Percentiles rank a stretch among this genome's conserved stretches.
phyloP scores from a whole-genome alignment of 257 asterid species.

The Euphrasia confusa region DNA sequence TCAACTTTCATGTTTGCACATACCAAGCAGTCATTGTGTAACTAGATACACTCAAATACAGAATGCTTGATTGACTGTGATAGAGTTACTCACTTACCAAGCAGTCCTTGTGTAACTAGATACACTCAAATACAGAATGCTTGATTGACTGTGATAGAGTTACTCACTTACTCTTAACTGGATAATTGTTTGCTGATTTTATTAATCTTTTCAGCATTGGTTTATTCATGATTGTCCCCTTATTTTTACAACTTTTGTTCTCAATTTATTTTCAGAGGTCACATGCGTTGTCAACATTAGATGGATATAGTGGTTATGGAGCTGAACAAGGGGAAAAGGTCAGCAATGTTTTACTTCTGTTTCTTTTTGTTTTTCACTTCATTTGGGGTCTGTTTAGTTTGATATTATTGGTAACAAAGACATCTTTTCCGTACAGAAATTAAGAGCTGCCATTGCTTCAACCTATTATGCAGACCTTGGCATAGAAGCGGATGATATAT shows the following conservation, averaged over 20 bases:
- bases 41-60: conserved; percentile 14
- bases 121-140: conserved; percentile 3
- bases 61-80: neutral
- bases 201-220: neutral
- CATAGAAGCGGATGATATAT: conserved; percentile 80
- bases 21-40: conserved; percentile 11
- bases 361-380: conserved; percentile 7
- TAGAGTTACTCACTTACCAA: neutral
- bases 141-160: neutral
- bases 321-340: conserved; percentile 99
- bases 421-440: conserved; percentile 39
- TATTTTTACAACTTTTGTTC: conserved; percentile 12
- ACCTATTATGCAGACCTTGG: conserved; percentile 80
- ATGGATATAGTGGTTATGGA: conserved; percentile 94
- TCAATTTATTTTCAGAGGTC: conserved; percentile 52
- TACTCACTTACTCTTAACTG: conserved; percentile 1
- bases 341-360: conserved; percentile 13
- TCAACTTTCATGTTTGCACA: conserved; percentile 2
- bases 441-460: conserved; percentile 89
- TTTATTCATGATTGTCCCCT: conserved; percentile 10
- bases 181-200: too few species aligned
- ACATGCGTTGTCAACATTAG: conserved; percentile 59
- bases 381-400: neutral
- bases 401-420: neutral
- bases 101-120: conserved; percentile 16